Percentiles rank a stretch among this genome's conserved stretches.
Evolutionary conservation across 352 stramenopile species (phyloP).

Genomic region (Globisporangium paddicum): DNA sequence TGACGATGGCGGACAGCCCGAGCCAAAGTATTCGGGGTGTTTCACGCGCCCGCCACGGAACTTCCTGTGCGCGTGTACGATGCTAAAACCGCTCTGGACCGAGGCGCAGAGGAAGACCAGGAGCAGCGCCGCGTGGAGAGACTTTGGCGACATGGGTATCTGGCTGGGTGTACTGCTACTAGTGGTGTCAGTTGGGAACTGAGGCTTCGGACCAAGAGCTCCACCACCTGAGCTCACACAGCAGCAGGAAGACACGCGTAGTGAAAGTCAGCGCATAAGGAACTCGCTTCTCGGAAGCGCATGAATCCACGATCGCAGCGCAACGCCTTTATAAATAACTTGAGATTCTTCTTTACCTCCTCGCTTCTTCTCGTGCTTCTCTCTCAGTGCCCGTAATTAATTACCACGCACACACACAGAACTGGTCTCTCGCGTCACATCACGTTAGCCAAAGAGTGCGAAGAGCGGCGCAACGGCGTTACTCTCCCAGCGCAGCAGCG

Average conservation of each 20-base stretch:
- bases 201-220: background rate
- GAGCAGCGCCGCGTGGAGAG: background rate
- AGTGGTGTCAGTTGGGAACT: background rate
- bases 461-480: constrained; percentile 74
- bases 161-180: background rate
- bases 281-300: background rate
- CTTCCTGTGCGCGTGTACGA: constrained; percentile 3
- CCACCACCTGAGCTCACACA: no score
- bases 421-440: background rate
- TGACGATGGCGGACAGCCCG: constrained; percentile 19
- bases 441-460: constrained; percentile 42
- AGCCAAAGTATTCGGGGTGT: constrained; percentile 23
- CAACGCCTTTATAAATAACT: constrained; percentile 9
- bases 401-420: background rate
- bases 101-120: background rate
- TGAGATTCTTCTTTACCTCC: constrained; percentile 3
- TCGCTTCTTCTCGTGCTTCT: background rate
- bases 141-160: background rate
- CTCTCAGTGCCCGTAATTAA: background rate
- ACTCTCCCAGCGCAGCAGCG: constrained; percentile 71
- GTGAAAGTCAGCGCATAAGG: background rate
- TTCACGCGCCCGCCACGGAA: constrained; percentile 23
- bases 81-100: background rate
- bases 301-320: constrained; percentile 4
- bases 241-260: background rate